Evolutionary conservation across 768 basidiomycete species (phyloP).

Genomic region (Kwoniella dendrophila): DNA sequence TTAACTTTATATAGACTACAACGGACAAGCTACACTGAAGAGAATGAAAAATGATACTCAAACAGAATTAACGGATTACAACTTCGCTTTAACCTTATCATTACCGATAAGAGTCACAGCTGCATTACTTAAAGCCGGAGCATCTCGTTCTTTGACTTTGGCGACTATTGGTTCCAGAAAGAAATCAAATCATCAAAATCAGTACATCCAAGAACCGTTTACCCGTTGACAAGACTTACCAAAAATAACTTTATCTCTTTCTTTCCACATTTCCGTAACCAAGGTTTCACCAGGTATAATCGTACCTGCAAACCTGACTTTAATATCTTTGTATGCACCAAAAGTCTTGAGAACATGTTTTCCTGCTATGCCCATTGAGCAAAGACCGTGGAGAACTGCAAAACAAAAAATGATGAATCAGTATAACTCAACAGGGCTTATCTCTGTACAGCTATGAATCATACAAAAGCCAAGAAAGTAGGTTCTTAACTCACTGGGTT

Average conservation of each 20-base stretch:
- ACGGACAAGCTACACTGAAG: too few relatives aligned
- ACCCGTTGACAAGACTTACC: conserved; percentile 61
- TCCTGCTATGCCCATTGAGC: conserved; percentile 86
- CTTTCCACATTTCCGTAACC: conserved; percentile 98
- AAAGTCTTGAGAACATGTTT: conserved; percentile 89
- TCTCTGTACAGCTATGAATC: conserved; percentile 55
- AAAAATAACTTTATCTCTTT: conserved; percentile 86
- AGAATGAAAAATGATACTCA: too few relatives aligned
- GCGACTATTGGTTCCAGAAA: conserved; percentile 61
- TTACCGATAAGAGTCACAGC: conserved; percentile 70
- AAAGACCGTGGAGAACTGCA: conserved; percentile 66
- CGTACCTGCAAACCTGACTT: conserved; percentile 90
- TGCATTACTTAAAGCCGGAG: conserved; percentile 73
- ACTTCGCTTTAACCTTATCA: conserved; percentile 59
- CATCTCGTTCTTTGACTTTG: conserved; percentile 83
- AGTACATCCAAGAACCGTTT: background rate
- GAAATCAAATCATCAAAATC: conserved; percentile 14
- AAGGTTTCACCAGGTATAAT: conserved; percentile 96
- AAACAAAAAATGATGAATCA: background rate
- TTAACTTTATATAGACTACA: too few relatives aligned
- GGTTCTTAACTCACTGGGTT: conserved; percentile 62
- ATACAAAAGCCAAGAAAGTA: background rate
- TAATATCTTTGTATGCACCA: conserved; percentile 87
- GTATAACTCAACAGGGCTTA: too few relatives aligned
- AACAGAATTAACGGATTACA: conserved; percentile 32